Base-by-base conservation (phyloP, 169 alveolate genomes). In the Sarcocystis neurona region DNA sequence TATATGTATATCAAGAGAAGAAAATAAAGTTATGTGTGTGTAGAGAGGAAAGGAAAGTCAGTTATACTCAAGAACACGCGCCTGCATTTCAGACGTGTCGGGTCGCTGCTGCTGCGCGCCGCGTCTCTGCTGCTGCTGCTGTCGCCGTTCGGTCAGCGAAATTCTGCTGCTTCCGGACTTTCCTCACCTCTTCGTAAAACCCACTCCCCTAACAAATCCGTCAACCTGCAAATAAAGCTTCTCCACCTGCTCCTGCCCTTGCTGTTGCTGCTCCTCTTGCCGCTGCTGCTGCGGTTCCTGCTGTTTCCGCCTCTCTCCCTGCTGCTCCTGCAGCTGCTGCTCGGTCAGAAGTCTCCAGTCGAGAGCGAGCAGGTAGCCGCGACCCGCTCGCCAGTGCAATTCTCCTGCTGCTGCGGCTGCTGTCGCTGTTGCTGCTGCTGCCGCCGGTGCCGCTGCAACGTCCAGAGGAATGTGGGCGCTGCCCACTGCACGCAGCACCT, bases 191-290 rank as follows among this genome's bases (percentile, higher is more conserved):
- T 85, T 79, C 0, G 92, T 87, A 43, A 87, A 46, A 41, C 91
- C 91, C 15, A 85, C 91, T 32, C 91, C 91, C 20, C 91, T 75
- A 48, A 87, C 88, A 23, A 87, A 80, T n/a, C 91, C 91, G 60
- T 56, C 75, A 46, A 63, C 91, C 58, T 87, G 87, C 23, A 87
- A 79, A n/a, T 58, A 87, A 44, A 87, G 63, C 91, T 87, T 87
- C 58, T 72, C 82, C 15, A 53, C 82, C 46, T 72, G 58, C 8
- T 37, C n/a, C 37, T 72, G 58, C 5, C 41, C 34, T n/a, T n/a
- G n/a, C n/a, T n/a, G n/a, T n/a, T n/a, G n/a, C n/a, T n/a, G n/a
- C n/a, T n/a, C n/a, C n/a, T 63, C 75, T 10, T 0, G 8, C 32
- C 75, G 27, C 75, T 58, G 39, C 4, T 27, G 23, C n/a, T 58